phyloP scores from a whole-genome alignment of 257 asterid genomes.

The Nyctanthes arbortristis region DNA sequence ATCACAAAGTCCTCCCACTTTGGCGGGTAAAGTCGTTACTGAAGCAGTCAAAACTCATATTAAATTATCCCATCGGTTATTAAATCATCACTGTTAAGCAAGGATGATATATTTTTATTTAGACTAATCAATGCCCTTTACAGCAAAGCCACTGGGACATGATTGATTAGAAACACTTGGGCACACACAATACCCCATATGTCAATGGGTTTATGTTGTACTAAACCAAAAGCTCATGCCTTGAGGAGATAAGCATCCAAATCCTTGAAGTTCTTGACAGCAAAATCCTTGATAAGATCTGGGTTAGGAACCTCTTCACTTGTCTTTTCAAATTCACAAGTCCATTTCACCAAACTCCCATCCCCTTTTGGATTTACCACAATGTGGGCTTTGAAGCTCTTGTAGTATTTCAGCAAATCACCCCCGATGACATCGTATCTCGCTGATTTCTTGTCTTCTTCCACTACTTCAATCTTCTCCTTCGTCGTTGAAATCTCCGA shows the following conservation, averaged over 20 bases:
- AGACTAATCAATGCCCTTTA: neutral
- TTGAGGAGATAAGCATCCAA: slow-evolving; percentile 64
- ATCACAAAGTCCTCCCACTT: too few relatives aligned
- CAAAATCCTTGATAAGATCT: slow-evolving; percentile 63
- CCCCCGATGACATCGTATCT: slow-evolving; percentile 61
- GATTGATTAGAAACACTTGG: neutral
- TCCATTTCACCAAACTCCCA: slow-evolving; percentile 66
- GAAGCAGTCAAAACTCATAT: neutral
- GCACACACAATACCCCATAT: neutral
- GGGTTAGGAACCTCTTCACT: slow-evolving; percentile 65
- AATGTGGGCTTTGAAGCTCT: slow-evolving; percentile 49
- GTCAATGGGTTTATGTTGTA: neutral
- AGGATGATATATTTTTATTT: neutral
- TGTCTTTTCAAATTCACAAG: slow-evolving; percentile 63
- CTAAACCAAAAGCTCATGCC: slow-evolving; percentile 6
- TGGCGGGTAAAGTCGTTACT: too few relatives aligned
- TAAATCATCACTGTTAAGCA: neutral
- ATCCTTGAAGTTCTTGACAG: slow-evolving; percentile 60
- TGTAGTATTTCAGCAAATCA: slow-evolving; percentile 65
- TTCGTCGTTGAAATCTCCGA: slow-evolving; percentile 42
- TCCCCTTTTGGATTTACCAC: slow-evolving; percentile 44
- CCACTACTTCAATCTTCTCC: slow-evolving; percentile 72
- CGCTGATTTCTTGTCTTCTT: slow-evolving; percentile 54
- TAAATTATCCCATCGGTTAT: neutral
- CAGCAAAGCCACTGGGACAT: neutral